Evolutionary conservation across 306 rosid species (phyloP), one percentile per base, ranked within the genome.

Genomic region (Cicer pinnatifidum): DNA sequence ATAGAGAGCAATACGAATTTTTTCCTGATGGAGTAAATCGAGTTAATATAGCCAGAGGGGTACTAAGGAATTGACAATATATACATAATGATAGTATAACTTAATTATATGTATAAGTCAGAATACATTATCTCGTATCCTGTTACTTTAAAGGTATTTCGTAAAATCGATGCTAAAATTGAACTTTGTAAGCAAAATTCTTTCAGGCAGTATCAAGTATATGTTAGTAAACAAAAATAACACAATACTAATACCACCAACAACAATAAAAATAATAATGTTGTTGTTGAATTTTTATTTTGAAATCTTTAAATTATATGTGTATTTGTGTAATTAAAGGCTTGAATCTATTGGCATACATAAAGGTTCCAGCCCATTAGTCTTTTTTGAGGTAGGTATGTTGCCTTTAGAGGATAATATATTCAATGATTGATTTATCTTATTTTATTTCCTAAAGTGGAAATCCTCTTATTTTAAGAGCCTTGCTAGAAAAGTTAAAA

Each of bases 1-100:
- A 64, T 83, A 86, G 41, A 94, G 87, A 78, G 95, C 97, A 71
- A 89, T 85, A 78, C 99, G 95, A 76, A 94, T 79, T 60, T 83
- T 88, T 85, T 88, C 97, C 99, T 94, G 91, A 57, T 44, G 46
- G 64, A 71, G 73, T 58, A 85, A 79, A 76, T 20, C 64, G 69
- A 23, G 33, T 23, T 23, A 23, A 23, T 23, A 23, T 23, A 23
- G 33, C 33, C 33, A 23, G 33, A 2, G 33, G 33, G 33, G 33
- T 23, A 23, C 4, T 23, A 23, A 78, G 68, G 17, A 62, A n/a
- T 52, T 50, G 41, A 50, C 43, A 63, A 60, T 60, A 51, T 61
- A 56, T 28, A 28, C 58, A n/a, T 12, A 69, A 12, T 17, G 45
- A 19, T 37, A 9, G 16, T 17, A 63, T 28, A 28, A 28, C 35